phyloP scores from a whole-genome alignment of 2,329 filamentous ascomycete genomes.

The Fusarium metavorans region DNA sequence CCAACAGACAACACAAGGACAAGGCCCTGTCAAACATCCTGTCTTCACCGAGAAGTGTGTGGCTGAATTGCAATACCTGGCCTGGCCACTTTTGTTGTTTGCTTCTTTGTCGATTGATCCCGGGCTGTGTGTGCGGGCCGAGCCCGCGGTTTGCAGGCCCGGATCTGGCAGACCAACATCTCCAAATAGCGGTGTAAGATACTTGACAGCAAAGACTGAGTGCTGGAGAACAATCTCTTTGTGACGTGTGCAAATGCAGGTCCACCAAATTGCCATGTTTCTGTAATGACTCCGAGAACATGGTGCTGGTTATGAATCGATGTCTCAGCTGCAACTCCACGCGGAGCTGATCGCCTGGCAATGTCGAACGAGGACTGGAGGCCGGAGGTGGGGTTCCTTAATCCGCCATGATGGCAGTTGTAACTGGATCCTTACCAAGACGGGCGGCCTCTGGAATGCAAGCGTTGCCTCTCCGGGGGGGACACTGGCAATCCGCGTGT shows the following conservation, averaged over 20 bases:
- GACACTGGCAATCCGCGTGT: neutral
- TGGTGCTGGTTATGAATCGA: neutral
- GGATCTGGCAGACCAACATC: neutral
- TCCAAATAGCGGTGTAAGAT: neutral
- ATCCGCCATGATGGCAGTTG: neutral
- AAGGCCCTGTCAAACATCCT: neutral
- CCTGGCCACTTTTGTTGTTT: neutral
- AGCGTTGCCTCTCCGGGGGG: neutral
- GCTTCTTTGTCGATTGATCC: neutral
- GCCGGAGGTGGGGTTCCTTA: neutral
- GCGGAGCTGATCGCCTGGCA: neutral
- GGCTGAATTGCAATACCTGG: neutral
- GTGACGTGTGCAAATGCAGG: neutral
- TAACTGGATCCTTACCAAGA: neutral
- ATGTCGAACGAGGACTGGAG: neutral
- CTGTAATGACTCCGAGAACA: neutral
- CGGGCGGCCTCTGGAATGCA: neutral
- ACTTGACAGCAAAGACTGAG: neutral
- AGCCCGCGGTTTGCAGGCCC: neutral
- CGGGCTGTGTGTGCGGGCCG: neutral
- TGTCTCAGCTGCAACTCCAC: neutral
- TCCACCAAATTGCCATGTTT: neutral
- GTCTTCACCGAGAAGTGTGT: neutral
- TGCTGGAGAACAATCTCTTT: neutral
- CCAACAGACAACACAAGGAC: neutral